These are phyloP conservation scores for Lepidium sativum DNA, from an alignment of 345 rosid species.

Conservation along the genomic window DNA sequence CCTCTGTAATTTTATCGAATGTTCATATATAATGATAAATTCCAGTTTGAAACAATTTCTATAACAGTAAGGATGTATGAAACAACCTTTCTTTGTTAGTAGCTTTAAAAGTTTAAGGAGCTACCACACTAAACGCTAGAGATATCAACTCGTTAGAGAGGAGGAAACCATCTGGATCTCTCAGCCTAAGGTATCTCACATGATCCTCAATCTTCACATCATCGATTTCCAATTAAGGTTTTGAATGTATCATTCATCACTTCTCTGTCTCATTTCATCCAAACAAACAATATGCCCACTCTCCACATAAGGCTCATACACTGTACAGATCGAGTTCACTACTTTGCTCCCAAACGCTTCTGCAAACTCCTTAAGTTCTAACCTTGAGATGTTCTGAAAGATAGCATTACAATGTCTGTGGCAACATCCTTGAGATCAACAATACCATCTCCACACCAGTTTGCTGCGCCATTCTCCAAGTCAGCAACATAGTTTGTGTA, in stretches of 20 bases:
- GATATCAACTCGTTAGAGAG: conserved; percentile 82
- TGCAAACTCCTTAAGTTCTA: conserved; percentile 50
- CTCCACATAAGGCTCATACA: conserved; percentile 50
- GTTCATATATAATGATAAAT: conserved; percentile 3
- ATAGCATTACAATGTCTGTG: conserved; percentile 78
- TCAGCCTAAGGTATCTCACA: conserved; percentile 52
- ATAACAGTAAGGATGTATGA: neutral
- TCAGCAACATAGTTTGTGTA: conserved; percentile 52
- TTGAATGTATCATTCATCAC: conserved; percentile 37
- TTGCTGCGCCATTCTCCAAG: conserved; percentile 46
- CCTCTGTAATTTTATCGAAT: conserved; percentile 5
- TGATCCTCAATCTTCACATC: conserved; percentile 28
- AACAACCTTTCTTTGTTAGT: neutral
- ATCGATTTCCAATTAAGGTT: conserved; percentile 20
- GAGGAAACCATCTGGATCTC: conserved; percentile 89
- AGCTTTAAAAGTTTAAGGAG: conserved; percentile 26
- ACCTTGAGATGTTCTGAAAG: conserved; percentile 75
- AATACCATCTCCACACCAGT: conserved; percentile 22
- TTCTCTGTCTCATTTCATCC: conserved; percentile 44
- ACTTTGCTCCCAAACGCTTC: conserved; percentile 56
- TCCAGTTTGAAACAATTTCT: neutral
- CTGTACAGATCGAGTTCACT: conserved; percentile 46
- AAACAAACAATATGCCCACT: conserved; percentile 70
- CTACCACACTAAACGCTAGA: conserved; percentile 48
- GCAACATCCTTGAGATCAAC: conserved; percentile 61